A percentile compares a stretch with the other conserved stretches of the same genome.
phyloP scores from a whole-genome alignment of 768 basidiomycete species.

The Podaxis mareebaensis region DNA sequence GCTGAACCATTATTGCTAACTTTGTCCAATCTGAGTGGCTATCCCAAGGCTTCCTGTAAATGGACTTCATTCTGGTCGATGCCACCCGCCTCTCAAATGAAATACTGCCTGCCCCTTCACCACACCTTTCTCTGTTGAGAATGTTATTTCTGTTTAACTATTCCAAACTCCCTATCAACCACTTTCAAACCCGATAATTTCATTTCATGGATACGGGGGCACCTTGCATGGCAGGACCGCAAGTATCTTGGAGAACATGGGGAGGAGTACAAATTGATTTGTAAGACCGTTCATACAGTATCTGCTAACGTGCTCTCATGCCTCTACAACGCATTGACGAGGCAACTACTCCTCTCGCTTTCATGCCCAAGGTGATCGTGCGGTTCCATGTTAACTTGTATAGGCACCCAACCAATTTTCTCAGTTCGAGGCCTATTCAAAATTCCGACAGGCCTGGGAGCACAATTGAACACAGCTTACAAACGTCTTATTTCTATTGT shows the following conservation, averaged over 20 bases:
- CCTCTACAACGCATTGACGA: not conserved
- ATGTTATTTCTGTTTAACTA: not conserved
- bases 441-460: conserved; percentile 16
- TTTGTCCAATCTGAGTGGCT: conserved; percentile 19
- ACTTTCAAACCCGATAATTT: conserved; percentile 2
- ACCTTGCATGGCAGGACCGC: not conserved
- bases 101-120: conserved; percentile 4
- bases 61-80: conserved; percentile 17
- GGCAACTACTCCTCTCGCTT: not conserved
- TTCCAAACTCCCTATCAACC: not conserved
- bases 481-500: conserved; percentile 1
- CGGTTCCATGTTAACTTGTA: not conserved
- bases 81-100: conserved; percentile 18
- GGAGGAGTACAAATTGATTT: not conserved
- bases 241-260: not conserved
- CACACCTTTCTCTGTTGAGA: not conserved
- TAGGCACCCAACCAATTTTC: not conserved
- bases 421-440: not conserved
- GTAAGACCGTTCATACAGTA: not conserved
- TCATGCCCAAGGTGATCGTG: not conserved
- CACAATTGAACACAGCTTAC: conserved; percentile 19
- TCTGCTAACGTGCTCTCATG: conserved; percentile 6
- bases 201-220: not conserved
- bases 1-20: conserved; percentile 25
- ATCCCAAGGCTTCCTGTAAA: conserved; percentile 32